Evolutionary conservation across 73 alveolate genomes (phyloP).

Genomic region (Loxodes magnus): DNA sequence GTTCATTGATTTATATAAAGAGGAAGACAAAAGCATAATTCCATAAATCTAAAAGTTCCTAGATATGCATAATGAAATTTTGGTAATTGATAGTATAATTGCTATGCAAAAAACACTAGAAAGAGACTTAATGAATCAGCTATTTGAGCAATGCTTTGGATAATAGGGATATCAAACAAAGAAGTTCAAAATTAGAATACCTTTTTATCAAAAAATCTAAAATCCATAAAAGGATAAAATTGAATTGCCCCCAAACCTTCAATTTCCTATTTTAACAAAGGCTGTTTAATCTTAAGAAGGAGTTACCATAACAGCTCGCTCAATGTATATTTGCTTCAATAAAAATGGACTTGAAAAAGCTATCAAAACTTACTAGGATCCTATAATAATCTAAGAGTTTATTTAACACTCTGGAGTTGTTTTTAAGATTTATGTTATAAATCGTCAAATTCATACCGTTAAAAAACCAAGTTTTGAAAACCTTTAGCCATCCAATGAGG

Average conservation of each 20-base stretch:
- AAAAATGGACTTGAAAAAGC: not conserved
- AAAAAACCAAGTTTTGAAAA: not conserved
- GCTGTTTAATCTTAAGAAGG: not conserved
- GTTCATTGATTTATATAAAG: conserved; percentile 2
- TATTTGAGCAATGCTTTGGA: too few relatives aligned
- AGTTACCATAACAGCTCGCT: not conserved
- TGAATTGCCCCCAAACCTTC: not conserved
- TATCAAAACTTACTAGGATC: not conserved
- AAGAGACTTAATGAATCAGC: too few relatives aligned
- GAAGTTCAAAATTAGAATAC: too few relatives aligned
- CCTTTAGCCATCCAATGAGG: not conserved
- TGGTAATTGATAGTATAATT: too few relatives aligned
- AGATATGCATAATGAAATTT: too few relatives aligned
- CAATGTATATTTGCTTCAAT: conserved; percentile 1
- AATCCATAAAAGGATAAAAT: too few relatives aligned
- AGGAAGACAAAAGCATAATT: too few relatives aligned
- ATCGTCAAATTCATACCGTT: not conserved
- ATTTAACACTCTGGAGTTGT: conserved; percentile 5
- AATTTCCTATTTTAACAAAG: conserved; percentile 5
- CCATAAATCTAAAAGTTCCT: too few relatives aligned
- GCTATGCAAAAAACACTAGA: too few relatives aligned
- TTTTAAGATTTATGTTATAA: not conserved
- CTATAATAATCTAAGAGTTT: not conserved
- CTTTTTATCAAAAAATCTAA: too few relatives aligned
- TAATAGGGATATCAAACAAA: too few relatives aligned